phyloP scores from a whole-genome alignment of 75 land plant species.

The Selaginella moellendorffii region DNA sequence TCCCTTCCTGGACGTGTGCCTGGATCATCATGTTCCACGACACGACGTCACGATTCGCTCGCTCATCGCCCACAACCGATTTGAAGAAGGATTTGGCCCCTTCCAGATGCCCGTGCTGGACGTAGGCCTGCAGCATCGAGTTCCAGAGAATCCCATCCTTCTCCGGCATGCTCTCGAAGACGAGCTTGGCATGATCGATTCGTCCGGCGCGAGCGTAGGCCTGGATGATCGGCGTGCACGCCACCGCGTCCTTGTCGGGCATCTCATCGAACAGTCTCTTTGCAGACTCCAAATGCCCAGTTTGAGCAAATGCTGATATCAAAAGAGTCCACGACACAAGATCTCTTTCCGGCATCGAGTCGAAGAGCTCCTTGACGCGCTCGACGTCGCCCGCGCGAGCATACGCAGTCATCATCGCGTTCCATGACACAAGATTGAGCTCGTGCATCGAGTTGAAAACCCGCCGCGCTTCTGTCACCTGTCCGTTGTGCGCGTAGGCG shows the following conservation, averaged over 20 bases:
- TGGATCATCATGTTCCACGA: not conserved
- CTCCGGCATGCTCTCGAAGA: not conserved
- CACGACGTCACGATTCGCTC: too few species aligned
- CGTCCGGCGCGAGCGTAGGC: not conserved
- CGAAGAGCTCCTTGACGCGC: not conserved
- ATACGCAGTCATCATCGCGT: not conserved
- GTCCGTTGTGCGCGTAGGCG: constrained; percentile 11
- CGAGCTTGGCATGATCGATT: not conserved
- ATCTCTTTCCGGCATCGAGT: constrained; percentile 7
- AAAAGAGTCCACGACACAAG: not conserved
- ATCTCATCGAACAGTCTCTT: not conserved
- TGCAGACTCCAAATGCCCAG: not conserved
- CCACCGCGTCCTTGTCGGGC: not conserved
- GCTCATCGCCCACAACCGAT: too few species aligned
- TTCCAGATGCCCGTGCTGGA: not conserved
- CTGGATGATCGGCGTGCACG: not conserved
- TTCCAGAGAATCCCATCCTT: not conserved
- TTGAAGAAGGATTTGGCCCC: not conserved
- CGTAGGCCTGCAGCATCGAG: not conserved
- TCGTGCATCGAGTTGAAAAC: not conserved
- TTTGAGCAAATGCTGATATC: not conserved
- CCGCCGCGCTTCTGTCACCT: not conserved
- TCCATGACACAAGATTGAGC: not conserved
- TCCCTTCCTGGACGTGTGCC: not conserved
- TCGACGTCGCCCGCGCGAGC: not conserved